phyloP scores from a whole-genome alignment of 2,329 filamentous ascomycete genomes.

The Talaromyces rugulosus region DNA sequence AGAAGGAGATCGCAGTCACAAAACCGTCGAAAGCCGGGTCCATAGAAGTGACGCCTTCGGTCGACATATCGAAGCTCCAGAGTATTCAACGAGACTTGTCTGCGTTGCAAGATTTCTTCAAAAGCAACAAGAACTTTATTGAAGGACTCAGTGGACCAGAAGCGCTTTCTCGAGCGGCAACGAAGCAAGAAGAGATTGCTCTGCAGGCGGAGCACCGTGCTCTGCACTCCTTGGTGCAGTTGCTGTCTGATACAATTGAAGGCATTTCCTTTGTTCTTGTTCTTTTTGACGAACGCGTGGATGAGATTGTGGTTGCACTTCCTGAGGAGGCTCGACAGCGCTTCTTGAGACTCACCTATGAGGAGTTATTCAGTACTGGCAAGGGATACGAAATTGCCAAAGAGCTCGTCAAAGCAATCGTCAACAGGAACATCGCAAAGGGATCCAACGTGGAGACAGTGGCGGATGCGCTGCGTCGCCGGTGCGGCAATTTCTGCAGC shows the following conservation, averaged over 20 bases:
- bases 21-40: constrained; percentile 29
- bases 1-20: constrained; percentile 64
- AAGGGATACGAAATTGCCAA: constrained; percentile 87
- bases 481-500: constrained; percentile 96
- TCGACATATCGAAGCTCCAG: constrained; percentile 65
- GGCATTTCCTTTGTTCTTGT: constrained; percentile 95
- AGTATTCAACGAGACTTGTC: constrained; percentile 76
- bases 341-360: constrained; percentile 76
- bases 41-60: constrained; percentile 62
- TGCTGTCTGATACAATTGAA: constrained; percentile 89
- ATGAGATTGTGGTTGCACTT: constrained; percentile 77
- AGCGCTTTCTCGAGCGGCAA: constrained; percentile 70
- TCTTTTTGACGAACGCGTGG: constrained; percentile 86
- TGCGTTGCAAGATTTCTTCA: constrained; percentile 74
- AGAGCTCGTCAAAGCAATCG: constrained; percentile 92
- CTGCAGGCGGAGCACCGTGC: constrained; percentile 93
- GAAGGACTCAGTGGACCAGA: constrained; percentile 91
- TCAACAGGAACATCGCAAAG: constrained; percentile 94
- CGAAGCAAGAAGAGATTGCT: constrained; percentile 84
- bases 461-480: constrained; percentile 83
- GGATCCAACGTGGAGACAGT: constrained; percentile 97
- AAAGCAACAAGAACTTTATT: constrained; percentile 84
- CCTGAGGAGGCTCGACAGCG: constrained; percentile 65
- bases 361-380: constrained; percentile 75
- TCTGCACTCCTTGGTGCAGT: constrained; percentile 75